Base-by-base conservation (phyloP, 805 yeast genomes). In the Yamadazyma philogaea region DNA sequence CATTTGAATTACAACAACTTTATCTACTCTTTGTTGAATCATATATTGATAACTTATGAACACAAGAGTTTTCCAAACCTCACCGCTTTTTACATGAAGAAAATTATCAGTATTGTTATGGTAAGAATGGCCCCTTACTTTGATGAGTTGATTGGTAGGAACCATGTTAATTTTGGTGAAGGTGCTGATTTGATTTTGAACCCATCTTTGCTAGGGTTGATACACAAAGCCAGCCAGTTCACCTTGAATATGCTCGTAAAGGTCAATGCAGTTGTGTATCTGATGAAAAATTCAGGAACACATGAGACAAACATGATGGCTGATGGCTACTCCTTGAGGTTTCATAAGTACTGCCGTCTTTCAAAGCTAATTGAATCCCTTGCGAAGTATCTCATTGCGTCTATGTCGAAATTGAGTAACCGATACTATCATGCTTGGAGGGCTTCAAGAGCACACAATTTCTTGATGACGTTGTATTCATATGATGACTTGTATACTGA, bases 381-480 rank as follows among this genome's bases (percentile, higher is more conserved):
- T 20, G 27, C 46, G 3, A 49, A 52, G 24, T 54, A 45, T 44
- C 47, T 55, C 35, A 49, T 59, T 26, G 49, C 59, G 1, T 56
- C 62, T 2, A 46, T 66, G 26, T 70, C 63, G 15, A 66, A 68
- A 30, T 60, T 84, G 27, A 77, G 86, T 16, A 68, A 64, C 19
- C 70, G 79, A 48, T 83, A 81, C 54, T 79, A 78, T 44, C 81
- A 81, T 54, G 84, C 88, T 2, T 80, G 82, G 80, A 74, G 84
- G 60, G 72, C 83, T 55, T 69, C 78, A 28, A 82, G 81, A 51
- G 82, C 85, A 0, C 77, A 75, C 39, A 57, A 57, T 5, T 70
- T 64, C 34, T 51, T 79, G 16, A 48, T 72, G 10, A 63, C 59
- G 18, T 40, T 73, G 4, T 43, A 77, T 8, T 57, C 47, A 0